Base-by-base conservation (phyloP, 345 rosid species). In the Eucalyptus tenuipes region DNA sequence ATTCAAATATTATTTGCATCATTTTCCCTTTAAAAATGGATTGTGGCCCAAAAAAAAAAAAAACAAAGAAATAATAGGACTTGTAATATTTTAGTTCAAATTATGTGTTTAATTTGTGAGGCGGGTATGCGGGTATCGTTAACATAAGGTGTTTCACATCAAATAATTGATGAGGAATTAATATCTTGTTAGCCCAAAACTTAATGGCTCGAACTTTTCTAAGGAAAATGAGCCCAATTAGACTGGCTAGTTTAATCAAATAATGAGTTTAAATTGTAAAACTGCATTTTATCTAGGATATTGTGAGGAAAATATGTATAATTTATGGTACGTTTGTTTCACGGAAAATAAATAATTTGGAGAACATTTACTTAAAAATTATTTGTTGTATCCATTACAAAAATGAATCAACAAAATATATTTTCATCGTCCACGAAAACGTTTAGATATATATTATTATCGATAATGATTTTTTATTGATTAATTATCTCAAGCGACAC, bases 271-370 rank as follows among this genome's bases (percentile, higher is more conserved):
- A 10, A 64, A 64, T 7, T 64, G 75, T 31, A n/a, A 64, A 64
- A 68, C 3, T 68, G 44, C 42, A 68, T 68, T 8, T 33, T 8
- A 33, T 68, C 20, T 18, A 68, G 6, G 12, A 68, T 33, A 40
- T 7, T 68, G 24, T 33, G 40, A 16, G 44, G 12, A 68, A 68
- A 16, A 16, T 68, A 68, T 31, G 22, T 33, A 4, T 33, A 33
- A 68, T 31, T 7, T 64, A n/a, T 7, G 6, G 3, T 7, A 7
- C 0, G 0, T 3, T 64, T 64, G 11, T n/a, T 64, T 64, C 3
- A 0, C 0, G 1, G 4, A 68, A 31, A 68, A 31, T 31, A 10
- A 33, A 68, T 17, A 8, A 68, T 9, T 8, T 17, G 20, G 0
- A 64, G 27, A 59, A 59, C 13, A 59, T 59, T 59, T 59, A 27